Conservation (phyloP, 31 red algal genomes). For the Endocladia muricata region DNA sequence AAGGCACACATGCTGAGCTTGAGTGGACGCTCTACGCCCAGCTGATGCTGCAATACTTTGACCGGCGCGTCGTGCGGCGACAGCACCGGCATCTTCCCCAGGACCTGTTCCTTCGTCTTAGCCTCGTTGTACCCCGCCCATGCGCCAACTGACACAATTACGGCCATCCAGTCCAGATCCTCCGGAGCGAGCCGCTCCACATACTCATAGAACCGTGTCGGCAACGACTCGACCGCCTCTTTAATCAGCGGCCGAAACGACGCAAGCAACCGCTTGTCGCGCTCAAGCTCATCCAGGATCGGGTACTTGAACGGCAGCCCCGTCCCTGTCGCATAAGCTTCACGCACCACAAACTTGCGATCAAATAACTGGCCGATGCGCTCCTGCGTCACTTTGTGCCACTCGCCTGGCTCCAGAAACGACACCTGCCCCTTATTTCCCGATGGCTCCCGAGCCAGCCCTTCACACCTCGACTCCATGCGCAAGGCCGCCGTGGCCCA, state of each 20-base stretch:
- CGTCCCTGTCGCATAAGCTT: neutral
- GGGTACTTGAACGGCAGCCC: slow-evolving; percentile 8
- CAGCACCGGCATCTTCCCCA: neutral
- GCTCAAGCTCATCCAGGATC: neutral
- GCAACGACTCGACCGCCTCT: slow-evolving; percentile 21
- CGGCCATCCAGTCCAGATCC: slow-evolving; percentile 17
- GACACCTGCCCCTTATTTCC: neutral
- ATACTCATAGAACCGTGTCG: slow-evolving; percentile 1
- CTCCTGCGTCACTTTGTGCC: neutral
- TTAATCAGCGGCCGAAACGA: slow-evolving; percentile 19
- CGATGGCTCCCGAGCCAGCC: neutral
- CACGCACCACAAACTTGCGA: neutral
- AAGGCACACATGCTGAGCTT: slow-evolving; percentile 22
- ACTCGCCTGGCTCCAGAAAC: neutral
- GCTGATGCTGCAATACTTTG: slow-evolving; percentile 47
- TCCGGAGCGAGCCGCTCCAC: neutral
- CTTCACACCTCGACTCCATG: slow-evolving; percentile 8
- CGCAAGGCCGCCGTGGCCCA: slow-evolving; percentile 32
- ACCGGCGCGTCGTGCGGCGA: slow-evolving; percentile 37
- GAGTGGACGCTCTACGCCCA: slow-evolving; percentile 28
- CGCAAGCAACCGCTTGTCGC: neutral
- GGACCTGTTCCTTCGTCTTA: neutral
- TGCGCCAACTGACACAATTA: neutral
- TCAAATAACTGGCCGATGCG: slow-evolving; percentile 4
- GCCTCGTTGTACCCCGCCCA: slow-evolving; percentile 11